Conservation (phyloP, 441 rosid genomes). For the Brassica balearica region DNA sequence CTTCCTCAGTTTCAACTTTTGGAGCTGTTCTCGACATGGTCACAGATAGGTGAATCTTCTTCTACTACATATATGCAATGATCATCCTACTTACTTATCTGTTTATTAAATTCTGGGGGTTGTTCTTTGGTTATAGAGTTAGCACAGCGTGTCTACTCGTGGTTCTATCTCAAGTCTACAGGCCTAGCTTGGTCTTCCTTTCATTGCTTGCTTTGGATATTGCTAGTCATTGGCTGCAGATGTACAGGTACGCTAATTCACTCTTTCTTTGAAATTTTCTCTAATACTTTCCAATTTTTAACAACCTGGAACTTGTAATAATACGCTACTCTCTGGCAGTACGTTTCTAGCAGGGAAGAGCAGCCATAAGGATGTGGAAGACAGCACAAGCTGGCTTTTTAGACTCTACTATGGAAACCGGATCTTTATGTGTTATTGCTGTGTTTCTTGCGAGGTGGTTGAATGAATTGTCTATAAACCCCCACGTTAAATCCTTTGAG, state of each 20-base stretch:
- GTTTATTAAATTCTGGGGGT: neutral
- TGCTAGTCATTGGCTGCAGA: constrained; percentile 95
- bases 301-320: constrained; percentile 28
- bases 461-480: neutral
- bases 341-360: constrained; percentile 83
- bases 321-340: constrained; percentile 50
- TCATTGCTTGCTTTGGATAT: constrained; percentile 90
- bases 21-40: constrained; percentile 99
- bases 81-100: constrained; percentile 11
- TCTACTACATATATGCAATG: constrained; percentile 5
- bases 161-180: constrained; percentile 88
- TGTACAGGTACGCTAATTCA: constrained; percentile 72
- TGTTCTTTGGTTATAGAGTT: constrained; percentile 57
- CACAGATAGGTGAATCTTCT: constrained; percentile 78
- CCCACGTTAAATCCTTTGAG: too few relatives aligned
- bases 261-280: constrained; percentile 3
- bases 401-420: constrained; percentile 88
- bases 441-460: constrained; percentile 92
- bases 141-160: constrained; percentile 97
- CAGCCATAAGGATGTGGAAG: constrained; percentile 96
- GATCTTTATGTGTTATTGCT: constrained; percentile 93
- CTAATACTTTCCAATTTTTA: neutral
- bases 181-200: constrained; percentile 93
- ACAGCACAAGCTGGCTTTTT: constrained; percentile 55
- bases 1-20: constrained; percentile 81